Conservation (phyloP, 345 rosid species). For the Litchi chinensis region DNA sequence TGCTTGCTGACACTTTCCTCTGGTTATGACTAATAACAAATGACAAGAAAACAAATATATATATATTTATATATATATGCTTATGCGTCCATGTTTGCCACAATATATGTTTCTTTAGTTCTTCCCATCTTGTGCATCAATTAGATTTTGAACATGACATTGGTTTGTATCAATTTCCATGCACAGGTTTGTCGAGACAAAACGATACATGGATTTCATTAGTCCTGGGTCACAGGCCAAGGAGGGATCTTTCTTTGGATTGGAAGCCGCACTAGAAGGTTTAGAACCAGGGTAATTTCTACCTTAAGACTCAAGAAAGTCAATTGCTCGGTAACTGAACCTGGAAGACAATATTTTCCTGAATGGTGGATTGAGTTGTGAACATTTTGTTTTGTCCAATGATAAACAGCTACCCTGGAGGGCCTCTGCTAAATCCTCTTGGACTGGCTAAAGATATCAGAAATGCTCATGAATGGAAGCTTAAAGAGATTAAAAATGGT, state of each 20-base stretch:
- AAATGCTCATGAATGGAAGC: slow-evolving; percentile 78
- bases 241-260: slow-evolving; percentile 83
- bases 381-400: background rate
- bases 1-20: background rate
- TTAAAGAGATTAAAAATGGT: slow-evolving; percentile 95
- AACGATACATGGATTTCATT: slow-evolving; percentile 82
- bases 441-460: slow-evolving; percentile 82
- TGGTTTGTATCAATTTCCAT: background rate
- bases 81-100: background rate
- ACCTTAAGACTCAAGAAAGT: background rate
- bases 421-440: slow-evolving; percentile 86
- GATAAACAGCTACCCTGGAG: slow-evolving; percentile 81
- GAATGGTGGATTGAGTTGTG: background rate
- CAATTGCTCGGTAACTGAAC: background rate
- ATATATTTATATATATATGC: background rate
- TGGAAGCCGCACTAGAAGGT: slow-evolving; percentile 82
- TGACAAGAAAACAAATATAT: too few relatives aligned
- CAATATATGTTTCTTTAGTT: background rate
- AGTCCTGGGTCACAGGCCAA: slow-evolving; percentile 86
- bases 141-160: background rate
- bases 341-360: background rate
- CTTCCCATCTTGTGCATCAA: background rate
- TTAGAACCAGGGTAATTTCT: slow-evolving; percentile 78
- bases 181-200: slow-evolving; percentile 79
- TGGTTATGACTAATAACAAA: background rate